Percentiles rank a stretch among this genome's conserved stretches.
phyloP scores from a whole-genome alignment of 129 eudicot genomes.

The Arctium minus region DNA sequence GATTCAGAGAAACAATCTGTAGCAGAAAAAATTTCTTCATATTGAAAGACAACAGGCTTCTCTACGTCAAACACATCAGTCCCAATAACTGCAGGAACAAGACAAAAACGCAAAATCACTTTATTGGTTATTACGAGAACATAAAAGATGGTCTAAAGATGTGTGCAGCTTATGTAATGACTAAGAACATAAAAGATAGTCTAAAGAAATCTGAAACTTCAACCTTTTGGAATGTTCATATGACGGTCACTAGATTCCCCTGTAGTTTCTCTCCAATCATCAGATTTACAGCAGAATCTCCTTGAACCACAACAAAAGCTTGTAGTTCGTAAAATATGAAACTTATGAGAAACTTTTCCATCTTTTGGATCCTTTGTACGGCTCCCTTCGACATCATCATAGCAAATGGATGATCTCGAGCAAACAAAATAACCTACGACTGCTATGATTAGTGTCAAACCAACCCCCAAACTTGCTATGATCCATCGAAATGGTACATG shows the following conservation, averaged over 20 bases:
- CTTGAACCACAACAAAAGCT: conserved; percentile 88
- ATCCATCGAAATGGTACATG: conserved; percentile 74
- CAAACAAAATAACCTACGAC: conserved; percentile 39
- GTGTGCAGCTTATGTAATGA: not conserved
- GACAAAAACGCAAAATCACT: conserved; percentile 1
- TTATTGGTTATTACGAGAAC: not conserved
- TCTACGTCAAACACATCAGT: conserved; percentile 85
- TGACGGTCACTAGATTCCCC: conserved; percentile 73
- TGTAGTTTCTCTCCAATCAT: conserved; percentile 41
- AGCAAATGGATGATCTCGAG: conserved; percentile 49
- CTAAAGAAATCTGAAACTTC: not conserved
- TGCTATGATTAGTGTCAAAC: conserved; percentile 45
- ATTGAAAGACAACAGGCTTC: conserved; percentile 73
- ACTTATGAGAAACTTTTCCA: conserved; percentile 52
- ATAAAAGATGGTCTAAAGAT: not conserved
- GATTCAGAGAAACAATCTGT: conserved; percentile 84
- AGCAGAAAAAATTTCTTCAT: conserved; percentile 59
- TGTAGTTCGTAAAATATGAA: conserved; percentile 59
- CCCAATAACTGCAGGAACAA: conserved; percentile 55
- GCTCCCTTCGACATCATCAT: conserved; percentile 31
- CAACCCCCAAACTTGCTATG: conserved; percentile 59
- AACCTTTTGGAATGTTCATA: conserved; percentile 77
- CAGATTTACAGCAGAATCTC: conserved; percentile 51
- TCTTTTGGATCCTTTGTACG: conserved; percentile 48
- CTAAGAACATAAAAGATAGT: not conserved